Evolutionary conservation across 495 filamentous ascomycete genomes (phyloP), one percentile per base, ranked within the genome.

Genomic region (Paragyromitra xinjiangensis): DNA sequence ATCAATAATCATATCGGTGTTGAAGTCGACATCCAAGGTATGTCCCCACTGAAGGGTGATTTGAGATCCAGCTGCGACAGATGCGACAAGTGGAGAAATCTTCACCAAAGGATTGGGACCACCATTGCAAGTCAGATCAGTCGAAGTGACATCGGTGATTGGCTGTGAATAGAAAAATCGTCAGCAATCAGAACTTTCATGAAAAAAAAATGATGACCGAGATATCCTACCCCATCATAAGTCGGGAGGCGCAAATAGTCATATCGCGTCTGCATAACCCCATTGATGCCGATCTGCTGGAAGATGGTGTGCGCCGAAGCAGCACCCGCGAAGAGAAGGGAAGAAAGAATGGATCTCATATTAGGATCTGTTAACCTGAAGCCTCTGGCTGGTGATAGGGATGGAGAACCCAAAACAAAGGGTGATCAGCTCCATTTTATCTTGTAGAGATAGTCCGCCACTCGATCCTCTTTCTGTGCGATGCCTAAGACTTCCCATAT

Each of bases 251-350:
- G 78, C 62, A 87, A 86, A n/a, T 74, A 86, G 73, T 85, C 78
- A 34, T 80, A 77, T 64, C 77, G 78, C 45, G 71, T 40, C 56
- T 76, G 62, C 79, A 73, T 77, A 29, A 64, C 71, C 6, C 79
- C 79, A 75, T 81, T 81, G 78, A 82, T 73, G 51, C 72, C 83
- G 16, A 90, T 83, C 70, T 88, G 85, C 55, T 86, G 82, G 78
- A 90, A 90, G 71, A 90, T 90, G 24, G 88, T 88, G 78, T 90
- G 88, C 0, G 84, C 86, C 16, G 84, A 83, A 16, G 84, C 86
- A 56, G 81, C 78, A n/a, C 83, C 77, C 16, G 84, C 84, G 22
- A 80, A 40, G 8, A 80, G 61, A 6, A 80, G 61, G 42, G 73
- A 51, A 51, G 70, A 53, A 58, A 76, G 53, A 26, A 74, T 29